These are phyloP conservation scores for Fusarium circinatum DNA, from an alignment of 2,329 filamentous ascomycete genomes.

Conservation along the genomic window DNA sequence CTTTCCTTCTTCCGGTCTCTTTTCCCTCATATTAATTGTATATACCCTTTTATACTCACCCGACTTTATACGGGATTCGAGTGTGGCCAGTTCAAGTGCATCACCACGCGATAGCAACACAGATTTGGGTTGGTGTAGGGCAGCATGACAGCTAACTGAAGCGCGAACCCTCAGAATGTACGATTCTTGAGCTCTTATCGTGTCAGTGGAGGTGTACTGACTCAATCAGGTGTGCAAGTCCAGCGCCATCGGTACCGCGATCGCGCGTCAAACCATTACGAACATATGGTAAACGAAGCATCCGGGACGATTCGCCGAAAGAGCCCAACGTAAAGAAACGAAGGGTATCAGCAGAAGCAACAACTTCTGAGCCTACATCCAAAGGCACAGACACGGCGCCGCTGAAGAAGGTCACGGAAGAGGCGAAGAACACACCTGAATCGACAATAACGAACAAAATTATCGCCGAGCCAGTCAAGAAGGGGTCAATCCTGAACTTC, in stretches of 20 bases:
- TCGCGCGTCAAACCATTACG: conserved; percentile 50
- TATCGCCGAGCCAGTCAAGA: conserved; percentile 22
- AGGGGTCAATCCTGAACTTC: conserved; percentile 54
- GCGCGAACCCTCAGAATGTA: conserved; percentile 4
- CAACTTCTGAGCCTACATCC: background rate
- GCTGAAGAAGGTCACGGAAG: background rate
- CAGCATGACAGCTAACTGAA: conserved; percentile 16
- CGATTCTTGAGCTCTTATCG: accelerated
- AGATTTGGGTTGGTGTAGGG: background rate
- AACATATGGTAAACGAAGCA: conserved; percentile 54
- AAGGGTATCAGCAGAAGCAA: conserved; percentile 3
- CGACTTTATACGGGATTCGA: accelerated
- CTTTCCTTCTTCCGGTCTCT: background rate
- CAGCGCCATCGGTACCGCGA: conserved; percentile 38
- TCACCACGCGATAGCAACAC: background rate
- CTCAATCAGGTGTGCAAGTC: conserved; percentile 45
- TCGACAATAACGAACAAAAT: background rate
- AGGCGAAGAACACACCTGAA: background rate
- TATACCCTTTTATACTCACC: background rate
- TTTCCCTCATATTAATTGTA: background rate
- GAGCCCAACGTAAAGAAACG: conserved; percentile 41
- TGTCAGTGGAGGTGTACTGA: background rate
- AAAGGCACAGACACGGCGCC: background rate
- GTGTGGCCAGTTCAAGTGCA: background rate
- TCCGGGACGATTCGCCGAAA: conserved; percentile 38